Evolutionary conservation across 371 early-diverging fungal genomes (phyloP).

Genomic region (Fennellomyces sp.): DNA sequence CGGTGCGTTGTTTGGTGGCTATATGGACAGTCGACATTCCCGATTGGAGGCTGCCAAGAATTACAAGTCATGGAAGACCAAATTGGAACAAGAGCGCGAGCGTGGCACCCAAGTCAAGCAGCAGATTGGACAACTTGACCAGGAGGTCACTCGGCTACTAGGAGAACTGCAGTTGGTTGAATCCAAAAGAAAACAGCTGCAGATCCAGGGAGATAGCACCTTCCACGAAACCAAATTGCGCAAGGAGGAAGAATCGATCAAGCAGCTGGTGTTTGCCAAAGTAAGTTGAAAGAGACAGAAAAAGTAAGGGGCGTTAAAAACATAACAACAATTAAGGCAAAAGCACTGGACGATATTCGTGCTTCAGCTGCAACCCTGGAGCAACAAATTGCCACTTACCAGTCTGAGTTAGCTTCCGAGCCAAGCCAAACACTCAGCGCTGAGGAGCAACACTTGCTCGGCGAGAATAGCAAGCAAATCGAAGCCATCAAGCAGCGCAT

Average conservation of each 20-base stretch:
- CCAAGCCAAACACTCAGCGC: slow-evolving; percentile 51
- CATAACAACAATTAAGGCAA: slow-evolving; percentile 25
- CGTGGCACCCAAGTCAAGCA: slow-evolving; percentile 46
- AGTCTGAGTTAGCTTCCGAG: slow-evolving; percentile 60
- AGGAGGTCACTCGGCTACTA: slow-evolving; percentile 66
- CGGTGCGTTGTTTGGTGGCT: slow-evolving; percentile 96
- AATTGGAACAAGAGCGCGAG: slow-evolving; percentile 51
- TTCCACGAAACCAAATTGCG: slow-evolving; percentile 50
- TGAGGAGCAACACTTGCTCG: slow-evolving; percentile 61
- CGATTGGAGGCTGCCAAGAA: slow-evolving; percentile 75
- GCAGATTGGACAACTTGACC: slow-evolving; percentile 64
- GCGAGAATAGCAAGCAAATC: slow-evolving; percentile 46
- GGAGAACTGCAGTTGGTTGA: slow-evolving; percentile 54
- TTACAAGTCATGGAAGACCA: slow-evolving; percentile 38
- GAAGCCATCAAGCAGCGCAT: slow-evolving; percentile 58
- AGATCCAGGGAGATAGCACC: slow-evolving; percentile 55
- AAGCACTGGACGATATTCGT: slow-evolving; percentile 39
- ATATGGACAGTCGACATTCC: slow-evolving; percentile 73
- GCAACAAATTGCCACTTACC: slow-evolving; percentile 60
- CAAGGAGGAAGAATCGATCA: slow-evolving; percentile 59
- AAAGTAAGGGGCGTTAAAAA: not conserved
- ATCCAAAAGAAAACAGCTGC: slow-evolving; percentile 49
- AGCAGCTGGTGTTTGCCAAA: slow-evolving; percentile 49
- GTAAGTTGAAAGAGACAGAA: too few species aligned
- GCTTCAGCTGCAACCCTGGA: slow-evolving; percentile 43